Conservation (phyloP, 1,139 yeast species). For the Candida albicans region DNA sequence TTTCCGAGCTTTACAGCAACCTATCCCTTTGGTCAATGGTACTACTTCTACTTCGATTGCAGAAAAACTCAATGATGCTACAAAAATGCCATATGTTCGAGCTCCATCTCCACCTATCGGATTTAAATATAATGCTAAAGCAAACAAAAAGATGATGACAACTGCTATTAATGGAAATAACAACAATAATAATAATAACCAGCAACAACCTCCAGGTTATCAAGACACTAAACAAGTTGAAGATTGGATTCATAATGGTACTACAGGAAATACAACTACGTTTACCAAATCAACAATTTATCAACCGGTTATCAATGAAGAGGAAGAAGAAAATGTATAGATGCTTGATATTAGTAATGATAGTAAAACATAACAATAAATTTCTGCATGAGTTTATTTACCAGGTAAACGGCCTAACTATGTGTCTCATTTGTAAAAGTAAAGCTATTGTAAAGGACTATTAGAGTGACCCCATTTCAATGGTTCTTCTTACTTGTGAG, state of each 20-base stretch:
- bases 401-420: too few relatives aligned
- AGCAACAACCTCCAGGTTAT: conserved; percentile 9
- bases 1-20: background rate
- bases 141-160: conserved; percentile 3
- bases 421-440: too few relatives aligned
- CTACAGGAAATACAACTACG: background rate
- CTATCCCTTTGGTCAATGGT: background rate
- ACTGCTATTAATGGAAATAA: conserved; percentile 4
- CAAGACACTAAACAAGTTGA: conserved; percentile 16
- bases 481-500: too few relatives aligned
- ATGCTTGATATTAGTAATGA: background rate
- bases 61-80: background rate
- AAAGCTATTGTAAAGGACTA: too few relatives aligned
- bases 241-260: conserved; percentile 13
- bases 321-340: conserved; percentile 20
- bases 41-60: background rate
- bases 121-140: conserved; percentile 17
- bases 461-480: too few relatives aligned
- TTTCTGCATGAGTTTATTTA: too few relatives aligned
- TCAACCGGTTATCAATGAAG: conserved; percentile 28
- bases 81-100: conserved; percentile 14
- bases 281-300: conserved; percentile 15
- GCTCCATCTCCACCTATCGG: conserved; percentile 41
- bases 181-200: too few relatives aligned
- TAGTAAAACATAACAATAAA: too few relatives aligned